Percentiles rank a stretch among this genome's conserved stretches.
These are phyloP conservation scores for Chenopodium quinoa DNA, from an alignment of 148 eudicot genomes.

Conservation along the genomic window DNA sequence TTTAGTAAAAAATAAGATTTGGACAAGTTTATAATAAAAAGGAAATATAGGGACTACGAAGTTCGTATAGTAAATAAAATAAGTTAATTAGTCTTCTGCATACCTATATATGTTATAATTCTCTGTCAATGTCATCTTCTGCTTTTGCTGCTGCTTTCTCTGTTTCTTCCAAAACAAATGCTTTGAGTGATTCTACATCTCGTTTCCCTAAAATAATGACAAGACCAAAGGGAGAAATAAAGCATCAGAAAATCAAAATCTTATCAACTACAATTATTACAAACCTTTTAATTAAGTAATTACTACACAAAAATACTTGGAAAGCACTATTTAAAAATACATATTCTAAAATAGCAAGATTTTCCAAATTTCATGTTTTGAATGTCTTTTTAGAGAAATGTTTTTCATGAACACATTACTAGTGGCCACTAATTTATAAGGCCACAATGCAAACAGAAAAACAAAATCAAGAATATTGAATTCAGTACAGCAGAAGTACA, in stretches of 20 bases:
- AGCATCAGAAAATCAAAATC: neutral
- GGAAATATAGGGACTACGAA: too few relatives aligned
- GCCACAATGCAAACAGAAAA: neutral
- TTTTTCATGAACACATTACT: neutral
- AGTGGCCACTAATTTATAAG: neutral
- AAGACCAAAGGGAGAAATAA: conserved; percentile 6
- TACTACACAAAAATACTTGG: neutral
- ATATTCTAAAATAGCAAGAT: neutral
- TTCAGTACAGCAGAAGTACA: neutral
- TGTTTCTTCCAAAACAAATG: conserved; percentile 69
- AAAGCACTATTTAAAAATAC: neutral
- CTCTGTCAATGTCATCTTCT: conserved; percentile 44
- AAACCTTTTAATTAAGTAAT: neutral
- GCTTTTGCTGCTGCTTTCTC: conserved; percentile 62
- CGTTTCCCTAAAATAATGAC: conserved; percentile 39
- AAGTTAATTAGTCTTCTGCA: neutral
- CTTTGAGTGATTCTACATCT: conserved; percentile 67
- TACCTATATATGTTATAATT: conserved; percentile 36
- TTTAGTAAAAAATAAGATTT: too few relatives aligned
- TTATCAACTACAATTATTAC: neutral
- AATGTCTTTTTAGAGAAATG: neutral
- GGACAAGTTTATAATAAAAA: neutral
- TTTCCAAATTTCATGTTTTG: neutral
- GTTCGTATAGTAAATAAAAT: too few relatives aligned
- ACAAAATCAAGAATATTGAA: neutral